phyloP scores from a whole-genome alignment of 1,139 yeast species.

The Geotrichum australiense region DNA sequence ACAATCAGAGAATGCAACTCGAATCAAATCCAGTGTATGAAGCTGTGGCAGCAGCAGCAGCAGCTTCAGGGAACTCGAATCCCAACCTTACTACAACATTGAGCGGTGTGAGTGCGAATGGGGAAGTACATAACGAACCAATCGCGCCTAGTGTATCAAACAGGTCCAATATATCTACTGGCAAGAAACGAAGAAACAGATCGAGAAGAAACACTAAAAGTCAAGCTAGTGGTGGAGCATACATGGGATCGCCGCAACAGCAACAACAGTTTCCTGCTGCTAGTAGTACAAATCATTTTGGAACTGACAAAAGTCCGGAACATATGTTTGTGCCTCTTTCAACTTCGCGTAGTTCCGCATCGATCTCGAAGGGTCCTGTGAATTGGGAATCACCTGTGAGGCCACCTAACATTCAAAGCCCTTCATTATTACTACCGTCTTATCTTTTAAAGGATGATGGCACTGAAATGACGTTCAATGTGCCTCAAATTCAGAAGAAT shows the following conservation, averaged over 20 bases:
- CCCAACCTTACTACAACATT: slow-evolving; percentile 7
- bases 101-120: slow-evolving; percentile 1
- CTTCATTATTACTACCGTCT: slow-evolving; percentile 10
- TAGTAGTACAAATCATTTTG: slow-evolving; percentile 2
- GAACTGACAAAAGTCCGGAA: slow-evolving; percentile 8
- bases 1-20: slow-evolving; percentile 19
- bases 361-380: slow-evolving; percentile 4
- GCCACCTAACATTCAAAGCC: slow-evolving; percentile 5
- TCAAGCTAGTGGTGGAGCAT: slow-evolving; percentile 6
- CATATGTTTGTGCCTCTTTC: slow-evolving; percentile 8
- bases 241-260: slow-evolving; percentile 12
- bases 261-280: slow-evolving; percentile 2
- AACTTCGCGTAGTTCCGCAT: slow-evolving; percentile 8
- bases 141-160: slow-evolving; percentile 10
- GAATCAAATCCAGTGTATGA: slow-evolving; percentile 15
- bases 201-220: slow-evolving; percentile 17
- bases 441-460: slow-evolving; percentile 12
- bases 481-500: background rate
- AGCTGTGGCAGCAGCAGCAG: slow-evolving; percentile 15
- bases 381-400: slow-evolving; percentile 10
- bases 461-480: slow-evolving; percentile 3
- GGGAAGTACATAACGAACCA: slow-evolving; percentile 9
- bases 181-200: slow-evolving; percentile 14
- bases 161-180: slow-evolving; percentile 8
- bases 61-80: slow-evolving; percentile 12